Percentiles rank a stretch among this genome's conserved stretches.
Conservation (phyloP, 768 basidiomycete species). For the Naematelia encephala region DNA sequence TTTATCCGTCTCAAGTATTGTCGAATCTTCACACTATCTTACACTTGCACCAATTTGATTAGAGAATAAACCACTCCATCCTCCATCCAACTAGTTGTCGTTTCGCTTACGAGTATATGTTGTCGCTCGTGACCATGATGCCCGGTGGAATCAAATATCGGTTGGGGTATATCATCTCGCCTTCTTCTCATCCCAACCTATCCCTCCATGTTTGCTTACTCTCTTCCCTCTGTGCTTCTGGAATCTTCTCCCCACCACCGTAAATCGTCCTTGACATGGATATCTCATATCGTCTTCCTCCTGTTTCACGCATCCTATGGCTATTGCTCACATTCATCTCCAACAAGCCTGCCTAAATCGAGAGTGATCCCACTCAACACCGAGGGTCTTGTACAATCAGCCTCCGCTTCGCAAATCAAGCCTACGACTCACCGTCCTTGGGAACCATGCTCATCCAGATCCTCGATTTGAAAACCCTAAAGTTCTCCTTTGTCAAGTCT, state of each 20-base stretch:
- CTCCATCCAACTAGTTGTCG: not conserved
- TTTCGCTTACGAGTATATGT: not conserved
- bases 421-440: slow-evolving; percentile 31
- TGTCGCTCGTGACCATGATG: not conserved
- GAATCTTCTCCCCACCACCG: no score
- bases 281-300: no score
- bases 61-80: not conserved
- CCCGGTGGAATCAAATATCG: not conserved
- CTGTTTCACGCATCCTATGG: no score
- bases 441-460: slow-evolving; percentile 47
- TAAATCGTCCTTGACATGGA: no score
- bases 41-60: no score
- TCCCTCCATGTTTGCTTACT: no score
- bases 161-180: no score
- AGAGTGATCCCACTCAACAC: no score
- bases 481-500: slow-evolving; percentile 90
- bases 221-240: no score
- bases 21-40: not conserved
- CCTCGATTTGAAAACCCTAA: slow-evolving; percentile 58
- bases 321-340: no score
- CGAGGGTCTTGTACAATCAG: not conserved
- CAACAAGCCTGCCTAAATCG: no score
- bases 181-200: no score
- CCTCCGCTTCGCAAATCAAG: not conserved
- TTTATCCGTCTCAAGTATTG: not conserved